A percentile compares a stretch with the other conserved stretches of the same genome.
phyloP scores from a whole-genome alignment of 108 stramenopile species.

The Stephanodiscus minutulus region DNA sequence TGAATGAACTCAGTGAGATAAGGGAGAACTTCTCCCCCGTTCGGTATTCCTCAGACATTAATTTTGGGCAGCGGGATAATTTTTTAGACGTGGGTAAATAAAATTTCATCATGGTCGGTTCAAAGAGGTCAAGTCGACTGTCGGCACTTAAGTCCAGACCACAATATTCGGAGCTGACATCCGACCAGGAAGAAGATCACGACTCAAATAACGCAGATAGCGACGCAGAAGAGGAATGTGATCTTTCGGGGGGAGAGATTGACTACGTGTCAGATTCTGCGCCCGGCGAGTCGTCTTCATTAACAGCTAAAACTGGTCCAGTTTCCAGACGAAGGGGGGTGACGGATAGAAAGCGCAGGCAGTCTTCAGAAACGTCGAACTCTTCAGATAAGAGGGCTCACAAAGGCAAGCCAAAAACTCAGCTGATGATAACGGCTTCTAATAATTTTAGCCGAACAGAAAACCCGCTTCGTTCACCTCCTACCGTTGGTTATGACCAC shows the following conservation, averaged over 20 bases:
- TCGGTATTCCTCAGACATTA: background rate
- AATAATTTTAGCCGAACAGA: background rate
- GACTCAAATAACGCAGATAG: background rate
- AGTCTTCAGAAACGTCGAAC: background rate
- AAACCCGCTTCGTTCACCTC: background rate
- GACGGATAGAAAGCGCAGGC: background rate
- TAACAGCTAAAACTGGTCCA: background rate
- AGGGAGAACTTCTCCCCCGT: background rate
- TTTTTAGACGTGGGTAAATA: background rate
- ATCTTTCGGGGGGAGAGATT: background rate
- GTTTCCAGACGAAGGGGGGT: background rate
- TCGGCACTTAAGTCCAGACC: background rate
- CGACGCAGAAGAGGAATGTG: background rate
- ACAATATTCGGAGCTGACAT: background rate
- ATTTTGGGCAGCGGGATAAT: background rate
- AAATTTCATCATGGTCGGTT: slow-evolving; percentile 1
- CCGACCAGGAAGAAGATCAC: slow-evolving; percentile 6
- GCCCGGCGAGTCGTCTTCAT: background rate
- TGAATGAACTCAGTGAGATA: background rate
- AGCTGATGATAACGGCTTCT: background rate
- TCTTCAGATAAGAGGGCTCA: background rate
- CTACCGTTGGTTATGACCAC: background rate
- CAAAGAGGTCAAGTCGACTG: slow-evolving; percentile 4
- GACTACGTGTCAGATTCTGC: background rate
- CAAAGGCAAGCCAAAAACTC: background rate